phyloP scores from a whole-genome alignment of 306 rosid genomes.

The Parietaria judaica region DNA sequence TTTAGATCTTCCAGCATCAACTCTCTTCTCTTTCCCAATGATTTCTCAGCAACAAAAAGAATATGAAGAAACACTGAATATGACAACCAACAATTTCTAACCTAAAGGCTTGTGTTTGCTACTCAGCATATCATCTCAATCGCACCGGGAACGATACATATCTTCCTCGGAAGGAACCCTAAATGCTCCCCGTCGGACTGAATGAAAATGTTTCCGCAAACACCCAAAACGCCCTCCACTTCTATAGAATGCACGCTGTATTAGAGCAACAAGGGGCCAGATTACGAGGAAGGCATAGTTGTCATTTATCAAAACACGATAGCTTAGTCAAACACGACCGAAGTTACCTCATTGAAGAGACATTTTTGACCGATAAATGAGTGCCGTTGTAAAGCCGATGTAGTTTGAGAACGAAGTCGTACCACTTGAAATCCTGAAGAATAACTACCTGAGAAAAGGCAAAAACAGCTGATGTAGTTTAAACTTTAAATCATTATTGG shows the following conservation, averaged over 20 bases:
- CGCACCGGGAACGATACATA: constrained; percentile 60
- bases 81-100: no score
- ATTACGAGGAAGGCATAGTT: neutral
- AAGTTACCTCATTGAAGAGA: constrained; percentile 60
- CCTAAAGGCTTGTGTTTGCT: neutral
- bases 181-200: constrained; percentile 93
- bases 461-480: no score
- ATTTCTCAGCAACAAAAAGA: no score
- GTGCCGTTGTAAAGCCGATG: constrained; percentile 78
- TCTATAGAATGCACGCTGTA: constrained; percentile 60
- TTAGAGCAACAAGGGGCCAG: constrained; percentile 4
- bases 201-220: constrained; percentile 47
- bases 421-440: constrained; percentile 89
- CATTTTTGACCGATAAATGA: constrained; percentile 70
- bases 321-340: constrained; percentile 10
- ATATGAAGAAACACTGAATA: no score
- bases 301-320: neutral
- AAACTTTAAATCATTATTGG: no score
- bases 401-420: constrained; percentile 68
- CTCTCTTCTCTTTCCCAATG: no score
- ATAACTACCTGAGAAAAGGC: constrained; percentile 51
- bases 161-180: constrained; percentile 81
- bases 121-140: constrained; percentile 78
- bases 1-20: no score
- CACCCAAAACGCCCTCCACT: constrained; percentile 67